Conservation (phyloP, 805 yeast genomes). For the Yueomyces sp. region DNA sequence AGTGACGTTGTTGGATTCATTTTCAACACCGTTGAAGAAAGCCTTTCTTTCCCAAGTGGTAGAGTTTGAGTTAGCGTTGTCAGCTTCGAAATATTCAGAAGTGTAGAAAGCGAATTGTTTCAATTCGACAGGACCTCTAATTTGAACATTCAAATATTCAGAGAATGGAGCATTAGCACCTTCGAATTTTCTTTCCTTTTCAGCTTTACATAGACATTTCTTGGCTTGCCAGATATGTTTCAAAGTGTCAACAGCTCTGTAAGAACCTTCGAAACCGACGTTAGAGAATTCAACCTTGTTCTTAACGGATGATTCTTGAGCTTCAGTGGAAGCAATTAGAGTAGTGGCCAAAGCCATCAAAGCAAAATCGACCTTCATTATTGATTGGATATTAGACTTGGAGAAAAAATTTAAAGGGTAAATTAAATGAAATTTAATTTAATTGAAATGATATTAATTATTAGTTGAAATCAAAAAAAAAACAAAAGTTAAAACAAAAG, state of each 20-base stretch:
- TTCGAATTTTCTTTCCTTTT: slow-evolving; percentile 13
- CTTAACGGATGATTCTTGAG: slow-evolving; percentile 3
- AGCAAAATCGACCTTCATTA: not conserved
- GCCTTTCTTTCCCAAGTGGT: slow-evolving; percentile 46
- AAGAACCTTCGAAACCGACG: slow-evolving; percentile 15
- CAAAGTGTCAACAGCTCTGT: slow-evolving; percentile 10
- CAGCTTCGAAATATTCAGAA: slow-evolving; percentile 25
- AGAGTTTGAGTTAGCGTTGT: slow-evolving; percentile 12
- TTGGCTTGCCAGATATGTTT: slow-evolving; percentile 6
- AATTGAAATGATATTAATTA: too few species aligned
- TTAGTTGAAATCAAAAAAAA: too few species aligned
- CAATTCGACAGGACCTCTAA: slow-evolving; percentile 56
- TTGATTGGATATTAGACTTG: not conserved
- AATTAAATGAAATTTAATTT: too few species aligned
- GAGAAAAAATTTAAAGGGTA: too few species aligned
- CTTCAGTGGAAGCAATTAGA: not conserved
- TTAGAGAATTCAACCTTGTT: slow-evolving; percentile 11
- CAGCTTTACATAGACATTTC: slow-evolving; percentile 14
- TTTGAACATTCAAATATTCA: slow-evolving; percentile 54
- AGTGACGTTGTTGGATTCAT: slow-evolving; percentile 46
- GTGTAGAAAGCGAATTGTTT: slow-evolving; percentile 46
- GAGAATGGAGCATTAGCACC: slow-evolving; percentile 54
- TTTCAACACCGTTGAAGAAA: slow-evolving; percentile 32
- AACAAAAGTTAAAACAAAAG: too few species aligned
- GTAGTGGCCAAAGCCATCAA: not conserved